These are phyloP conservation scores for Orychophragmus violaceus DNA, from an alignment of 345 rosid genomes.

Conservation along the genomic window DNA sequence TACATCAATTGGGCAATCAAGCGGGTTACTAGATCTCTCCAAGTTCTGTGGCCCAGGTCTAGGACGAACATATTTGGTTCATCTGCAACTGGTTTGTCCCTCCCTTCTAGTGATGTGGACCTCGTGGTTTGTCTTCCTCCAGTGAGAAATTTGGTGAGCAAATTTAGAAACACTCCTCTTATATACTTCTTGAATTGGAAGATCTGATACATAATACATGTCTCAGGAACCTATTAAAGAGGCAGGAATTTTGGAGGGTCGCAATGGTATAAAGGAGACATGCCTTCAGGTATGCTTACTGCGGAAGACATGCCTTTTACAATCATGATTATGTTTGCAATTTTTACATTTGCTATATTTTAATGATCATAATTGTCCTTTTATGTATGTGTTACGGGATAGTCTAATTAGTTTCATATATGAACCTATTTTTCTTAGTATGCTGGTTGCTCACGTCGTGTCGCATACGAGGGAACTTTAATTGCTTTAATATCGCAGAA, in stretches of 20 bases:
- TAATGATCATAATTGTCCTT: constrained; percentile 8
- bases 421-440: constrained; percentile 9
- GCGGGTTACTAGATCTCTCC: constrained; percentile 92
- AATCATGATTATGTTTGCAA: background rate
- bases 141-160: constrained; percentile 87
- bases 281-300: constrained; percentile 80
- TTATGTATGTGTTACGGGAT: background rate
- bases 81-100: constrained; percentile 89
- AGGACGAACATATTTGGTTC: constrained; percentile 91
- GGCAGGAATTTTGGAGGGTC: constrained; percentile 99
- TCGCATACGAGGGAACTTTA: constrained; percentile 3
- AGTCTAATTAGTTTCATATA: constrained; percentile 5
- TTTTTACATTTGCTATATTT: background rate
- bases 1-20: constrained; percentile 92
- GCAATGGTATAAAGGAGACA: constrained; percentile 98
- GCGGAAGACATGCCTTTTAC: background rate
- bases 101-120: constrained; percentile 97
- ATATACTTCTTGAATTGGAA: constrained; percentile 12
- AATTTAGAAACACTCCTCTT: constrained; percentile 7
- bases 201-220: constrained; percentile 29
- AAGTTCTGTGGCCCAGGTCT: constrained; percentile 97
- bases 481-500: constrained; percentile 13
- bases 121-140: constrained; percentile 98
- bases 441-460: constrained; percentile 7
- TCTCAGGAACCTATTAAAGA: constrained; percentile 95